phyloP scores from a whole-genome alignment of 2,329 filamentous ascomycete genomes.

The Neopestalotiopsis sp. region DNA sequence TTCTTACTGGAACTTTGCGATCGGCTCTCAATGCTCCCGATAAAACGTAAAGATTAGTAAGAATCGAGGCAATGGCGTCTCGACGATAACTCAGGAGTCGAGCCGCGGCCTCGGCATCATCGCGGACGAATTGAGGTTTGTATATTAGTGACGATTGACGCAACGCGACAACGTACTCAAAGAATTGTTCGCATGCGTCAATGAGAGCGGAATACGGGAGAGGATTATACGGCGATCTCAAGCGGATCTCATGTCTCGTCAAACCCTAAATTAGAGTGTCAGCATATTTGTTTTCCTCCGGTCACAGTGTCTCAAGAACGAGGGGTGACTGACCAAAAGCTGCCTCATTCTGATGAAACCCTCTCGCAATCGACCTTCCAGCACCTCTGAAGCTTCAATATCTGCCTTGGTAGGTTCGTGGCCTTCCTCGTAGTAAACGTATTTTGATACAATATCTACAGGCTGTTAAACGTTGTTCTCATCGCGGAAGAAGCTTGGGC shows the following conservation, averaged over 20 bases:
- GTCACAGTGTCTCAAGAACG: not conserved
- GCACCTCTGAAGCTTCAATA: conserved; percentile 58
- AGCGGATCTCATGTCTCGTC: conserved; percentile 63
- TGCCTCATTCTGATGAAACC: conserved; percentile 63
- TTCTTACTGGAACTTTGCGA: conserved; percentile 52
- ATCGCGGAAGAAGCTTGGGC: not conserved
- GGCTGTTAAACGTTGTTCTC: not conserved
- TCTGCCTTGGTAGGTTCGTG: conserved; percentile 56
- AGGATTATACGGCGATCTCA: conserved; percentile 61
- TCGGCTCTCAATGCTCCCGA: conserved; percentile 58
- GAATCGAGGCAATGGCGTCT: conserved; percentile 61
- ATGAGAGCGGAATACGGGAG: conserved; percentile 61
- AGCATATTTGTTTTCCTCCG: not conserved
- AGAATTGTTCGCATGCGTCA: conserved; percentile 61
- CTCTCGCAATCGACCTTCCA: conserved; percentile 64
- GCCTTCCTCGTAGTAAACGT: conserved; percentile 63
- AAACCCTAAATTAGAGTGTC: conserved; percentile 41
- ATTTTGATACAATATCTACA: conserved; percentile 55
- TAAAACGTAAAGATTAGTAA: conserved; percentile 63
- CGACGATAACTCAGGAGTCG: conserved; percentile 55
- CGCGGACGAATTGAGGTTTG: conserved; percentile 56
- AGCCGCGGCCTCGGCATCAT: conserved; percentile 53
- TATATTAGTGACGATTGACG: conserved; percentile 64
- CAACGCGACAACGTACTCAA: conserved; percentile 62
- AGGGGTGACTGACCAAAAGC: conserved; percentile 45